phyloP scores from a whole-genome alignment of 2,329 filamentous ascomycete genomes.

The Fusarium sterilihyphosum region DNA sequence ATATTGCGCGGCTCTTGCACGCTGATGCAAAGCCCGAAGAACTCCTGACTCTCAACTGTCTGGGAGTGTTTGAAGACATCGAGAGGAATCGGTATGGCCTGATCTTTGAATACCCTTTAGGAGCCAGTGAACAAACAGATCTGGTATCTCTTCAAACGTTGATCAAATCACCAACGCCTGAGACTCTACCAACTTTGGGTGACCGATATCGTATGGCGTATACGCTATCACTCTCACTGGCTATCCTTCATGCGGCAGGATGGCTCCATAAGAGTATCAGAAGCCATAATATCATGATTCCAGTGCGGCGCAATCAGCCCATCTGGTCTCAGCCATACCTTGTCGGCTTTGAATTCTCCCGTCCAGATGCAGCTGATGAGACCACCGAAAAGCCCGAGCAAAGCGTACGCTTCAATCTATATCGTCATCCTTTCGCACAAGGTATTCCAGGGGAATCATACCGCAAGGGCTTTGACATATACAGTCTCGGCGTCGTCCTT shows the following conservation, averaged over 20 bases:
- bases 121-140: background rate
- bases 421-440: conserved; percentile 5
- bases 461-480: conserved; percentile 6
- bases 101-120: background rate
- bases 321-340: conserved; percentile 11
- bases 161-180: background rate
- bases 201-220: conserved; percentile 1
- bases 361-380: background rate
- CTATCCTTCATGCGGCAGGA: background rate
- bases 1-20: conserved; percentile 1
- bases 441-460: conserved; percentile 5
- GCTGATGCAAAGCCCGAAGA: background rate
- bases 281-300: conserved; percentile 14
- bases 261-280: conserved; percentile 19
- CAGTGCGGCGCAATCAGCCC: background rate
- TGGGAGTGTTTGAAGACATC: background rate
- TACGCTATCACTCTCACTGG: background rate
- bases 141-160: background rate
- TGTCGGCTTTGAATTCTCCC: conserved; percentile 1
- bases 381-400: conserved; percentile 3
- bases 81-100: background rate
- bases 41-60: background rate
- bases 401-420: background rate
- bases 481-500: conserved; percentile 11
- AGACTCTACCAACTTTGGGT: background rate